phyloP scores from a whole-genome alignment of 2,329 filamentous ascomycete genomes.

The Phialophora tarda region DNA sequence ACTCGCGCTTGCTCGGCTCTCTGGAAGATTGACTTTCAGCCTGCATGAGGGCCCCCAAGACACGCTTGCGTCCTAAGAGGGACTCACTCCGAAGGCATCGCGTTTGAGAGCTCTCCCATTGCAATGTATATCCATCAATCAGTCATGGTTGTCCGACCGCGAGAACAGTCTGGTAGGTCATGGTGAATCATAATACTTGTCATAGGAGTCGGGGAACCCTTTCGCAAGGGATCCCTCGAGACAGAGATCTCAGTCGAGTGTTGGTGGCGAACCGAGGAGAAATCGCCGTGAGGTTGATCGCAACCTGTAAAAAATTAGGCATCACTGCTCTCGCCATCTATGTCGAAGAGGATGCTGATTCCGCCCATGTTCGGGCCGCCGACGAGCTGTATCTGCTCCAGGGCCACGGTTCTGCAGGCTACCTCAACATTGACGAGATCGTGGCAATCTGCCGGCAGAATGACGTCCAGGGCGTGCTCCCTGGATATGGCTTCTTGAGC shows the following conservation, averaged over 20 bases:
- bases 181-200: too few relatives aligned
- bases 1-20: too few relatives aligned
- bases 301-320: constrained; percentile 12
- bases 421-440: constrained; percentile 4
- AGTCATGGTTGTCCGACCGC: too few relatives aligned
- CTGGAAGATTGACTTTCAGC: too few relatives aligned
- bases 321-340: constrained; percentile 3
- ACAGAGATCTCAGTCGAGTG: not conserved
- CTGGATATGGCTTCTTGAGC: constrained; percentile 10
- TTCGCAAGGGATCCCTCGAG: too few relatives aligned
- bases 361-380: constrained; percentile 6
- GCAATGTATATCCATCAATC: too few relatives aligned
- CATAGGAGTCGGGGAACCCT: too few relatives aligned
- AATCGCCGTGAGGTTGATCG: constrained; percentile 11
- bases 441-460: not conserved
- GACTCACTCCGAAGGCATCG: too few relatives aligned
- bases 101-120: too few relatives aligned
- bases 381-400: constrained; percentile 1
- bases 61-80: too few relatives aligned
- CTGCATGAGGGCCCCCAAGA: too few relatives aligned
- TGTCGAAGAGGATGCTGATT: constrained; percentile 7
- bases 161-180: too few relatives aligned
- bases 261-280: constrained; percentile 16
- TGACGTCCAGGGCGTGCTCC: constrained; percentile 2
- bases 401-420: constrained; percentile 8